A percentile compares a stretch with the other conserved stretches of the same genome.
Conservation (phyloP, 139 green algal species). For the Chlorella sp. region DNA sequence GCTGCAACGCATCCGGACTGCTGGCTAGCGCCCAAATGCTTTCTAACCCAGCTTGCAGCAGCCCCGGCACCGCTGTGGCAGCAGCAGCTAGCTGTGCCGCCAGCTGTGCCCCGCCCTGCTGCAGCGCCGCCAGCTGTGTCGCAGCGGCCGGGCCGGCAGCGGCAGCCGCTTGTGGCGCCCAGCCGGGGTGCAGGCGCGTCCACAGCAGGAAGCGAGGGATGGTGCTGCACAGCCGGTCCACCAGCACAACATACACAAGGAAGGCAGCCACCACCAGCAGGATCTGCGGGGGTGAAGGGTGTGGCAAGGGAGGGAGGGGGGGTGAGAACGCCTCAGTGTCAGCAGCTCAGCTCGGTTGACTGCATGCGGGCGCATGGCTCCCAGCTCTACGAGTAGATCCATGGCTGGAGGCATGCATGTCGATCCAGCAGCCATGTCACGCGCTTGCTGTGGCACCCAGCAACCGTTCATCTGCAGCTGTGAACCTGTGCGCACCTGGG, state of each 20-base stretch:
- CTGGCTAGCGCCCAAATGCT: neutral
- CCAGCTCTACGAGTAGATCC: neutral
- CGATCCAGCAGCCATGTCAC: too few species aligned
- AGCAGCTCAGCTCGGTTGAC: neutral
- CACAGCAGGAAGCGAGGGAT: neutral
- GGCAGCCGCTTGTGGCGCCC: neutral
- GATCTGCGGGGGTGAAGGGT: neutral
- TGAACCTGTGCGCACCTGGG: constrained; percentile 11
- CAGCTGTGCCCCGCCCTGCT: neutral
- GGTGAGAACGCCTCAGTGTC: too few species aligned
- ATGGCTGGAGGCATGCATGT: too few species aligned
- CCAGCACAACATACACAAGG: neutral
- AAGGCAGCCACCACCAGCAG: neutral
- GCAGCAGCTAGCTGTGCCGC: neutral
- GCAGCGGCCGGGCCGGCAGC: neutral
- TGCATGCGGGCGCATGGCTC: neutral
- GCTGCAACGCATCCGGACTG: too few species aligned
- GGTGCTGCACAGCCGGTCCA: neutral
- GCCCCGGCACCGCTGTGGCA: neutral
- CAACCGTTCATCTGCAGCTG: too few species aligned
- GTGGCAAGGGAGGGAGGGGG: neutral
- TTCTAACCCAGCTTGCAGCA: neutral
- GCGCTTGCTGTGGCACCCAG: too few species aligned
- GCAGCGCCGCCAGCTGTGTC: neutral
- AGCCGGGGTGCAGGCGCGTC: neutral